Conservation (phyloP, 2,329 filamentous ascomycete genomes). For the Sporothrix schenckii region DNA sequence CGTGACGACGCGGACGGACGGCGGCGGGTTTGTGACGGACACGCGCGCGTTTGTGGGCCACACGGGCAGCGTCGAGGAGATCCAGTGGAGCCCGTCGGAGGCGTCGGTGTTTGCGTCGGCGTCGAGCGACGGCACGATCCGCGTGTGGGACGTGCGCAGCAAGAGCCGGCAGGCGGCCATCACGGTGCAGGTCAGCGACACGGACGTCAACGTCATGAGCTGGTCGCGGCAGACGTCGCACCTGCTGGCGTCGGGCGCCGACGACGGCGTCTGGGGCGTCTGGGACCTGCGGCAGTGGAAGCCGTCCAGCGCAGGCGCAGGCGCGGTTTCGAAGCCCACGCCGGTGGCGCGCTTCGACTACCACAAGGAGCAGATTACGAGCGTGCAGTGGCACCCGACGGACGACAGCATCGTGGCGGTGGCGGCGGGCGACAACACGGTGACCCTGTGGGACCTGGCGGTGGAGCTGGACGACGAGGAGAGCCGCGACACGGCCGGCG, state of each 20-base stretch:
- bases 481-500: conserved; percentile 82
- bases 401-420: conserved; percentile 96
- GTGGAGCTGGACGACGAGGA: conserved; percentile 98
- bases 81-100: conserved; percentile 96
- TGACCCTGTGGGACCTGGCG: conserved; percentile 94
- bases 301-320: conserved; percentile 47
- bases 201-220: conserved; percentile 94
- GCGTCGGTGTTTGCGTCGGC: conserved; percentile 92
- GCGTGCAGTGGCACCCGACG: conserved; percentile 94
- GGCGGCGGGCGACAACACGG: conserved; percentile 87
- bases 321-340: conserved; percentile 55
- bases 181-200: conserved; percentile 77
- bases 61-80: conserved; percentile 82
- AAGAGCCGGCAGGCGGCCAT: conserved; percentile 89
- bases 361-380: conserved; percentile 95
- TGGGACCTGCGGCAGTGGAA: conserved; percentile 98
- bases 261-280: conserved; percentile 91
- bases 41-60: conserved; percentile 82
- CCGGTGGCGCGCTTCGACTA: conserved; percentile 94
- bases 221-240: conserved; percentile 90
- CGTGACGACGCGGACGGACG: conserved; percentile 80
- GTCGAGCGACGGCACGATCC: conserved; percentile 90
- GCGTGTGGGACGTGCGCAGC: conserved; percentile 92
- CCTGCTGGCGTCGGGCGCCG: conserved; percentile 86
- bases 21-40: conserved; percentile 87